phyloP scores from a whole-genome alignment of 306 rosid species.

The Mucuna pruriens region DNA sequence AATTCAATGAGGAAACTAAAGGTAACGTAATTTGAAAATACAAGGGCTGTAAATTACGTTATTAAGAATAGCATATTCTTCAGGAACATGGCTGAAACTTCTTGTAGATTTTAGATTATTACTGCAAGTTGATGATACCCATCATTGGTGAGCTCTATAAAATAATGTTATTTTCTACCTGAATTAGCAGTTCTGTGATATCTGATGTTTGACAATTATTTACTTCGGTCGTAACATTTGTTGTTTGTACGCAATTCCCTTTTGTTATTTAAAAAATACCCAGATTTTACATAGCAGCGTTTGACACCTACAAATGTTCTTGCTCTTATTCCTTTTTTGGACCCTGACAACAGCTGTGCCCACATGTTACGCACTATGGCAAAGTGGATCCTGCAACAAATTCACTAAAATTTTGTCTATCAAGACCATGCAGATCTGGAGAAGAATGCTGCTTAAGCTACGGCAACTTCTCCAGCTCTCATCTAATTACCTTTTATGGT shows the following conservation, averaged over 20 bases:
- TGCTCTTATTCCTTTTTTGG: constrained; percentile 31
- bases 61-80: constrained; percentile 9
- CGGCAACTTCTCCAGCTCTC: constrained; percentile 77
- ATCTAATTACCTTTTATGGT: constrained; percentile 78
- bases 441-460: constrained; percentile 86
- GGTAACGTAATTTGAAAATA: constrained; percentile 28
- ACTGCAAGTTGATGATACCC: constrained; percentile 20
- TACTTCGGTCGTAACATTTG: neutral
- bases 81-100: constrained; percentile 22
- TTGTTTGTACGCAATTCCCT: neutral
- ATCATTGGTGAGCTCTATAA: constrained; percentile 17
- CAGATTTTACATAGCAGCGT: neutral
- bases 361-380: constrained; percentile 80
- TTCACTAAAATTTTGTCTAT: constrained; percentile 79
- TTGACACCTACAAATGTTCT: constrained; percentile 19
- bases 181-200: constrained; percentile 10
- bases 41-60: neutral
- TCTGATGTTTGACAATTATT: constrained; percentile 7
- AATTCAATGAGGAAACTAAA: constrained; percentile 24
- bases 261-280: neutral
- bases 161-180: constrained; percentile 23
- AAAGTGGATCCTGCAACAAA: constrained; percentile 68
- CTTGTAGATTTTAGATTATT: constrained; percentile 20
- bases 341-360: constrained; percentile 63
- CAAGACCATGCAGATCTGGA: constrained; percentile 85